phyloP scores from a whole-genome alignment of 1,284 basidiomycete species.

The Trametes versicolor region DNA sequence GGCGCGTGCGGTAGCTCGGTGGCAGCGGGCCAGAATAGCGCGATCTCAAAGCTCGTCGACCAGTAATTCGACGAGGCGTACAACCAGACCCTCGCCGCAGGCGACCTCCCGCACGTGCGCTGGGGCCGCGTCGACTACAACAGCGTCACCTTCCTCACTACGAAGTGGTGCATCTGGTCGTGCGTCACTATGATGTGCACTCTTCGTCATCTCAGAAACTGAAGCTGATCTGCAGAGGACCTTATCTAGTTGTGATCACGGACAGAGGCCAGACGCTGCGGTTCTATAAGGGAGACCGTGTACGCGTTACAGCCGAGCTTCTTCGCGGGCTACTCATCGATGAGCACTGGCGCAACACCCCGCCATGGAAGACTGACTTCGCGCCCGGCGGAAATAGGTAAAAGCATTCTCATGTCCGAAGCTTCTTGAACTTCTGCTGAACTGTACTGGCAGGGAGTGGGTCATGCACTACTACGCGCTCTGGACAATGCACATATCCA shows the following conservation, averaged over 20 bases:
- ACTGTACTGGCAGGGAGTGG: conserved; percentile 64
- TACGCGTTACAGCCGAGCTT: conserved; percentile 66
- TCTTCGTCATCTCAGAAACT: too few species aligned
- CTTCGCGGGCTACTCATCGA: conserved; percentile 70
- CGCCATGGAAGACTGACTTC: conserved; percentile 70
- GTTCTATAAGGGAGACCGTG: conserved; percentile 72
- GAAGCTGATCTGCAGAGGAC: conserved; percentile 58
- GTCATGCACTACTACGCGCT: conserved; percentile 69
- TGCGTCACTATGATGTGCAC: conserved; percentile 49
- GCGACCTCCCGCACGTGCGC: conserved; percentile 73
- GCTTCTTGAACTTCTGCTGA: too few species aligned
- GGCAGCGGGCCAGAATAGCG: conserved; percentile 63
- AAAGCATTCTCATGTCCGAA: conserved; percentile 38
- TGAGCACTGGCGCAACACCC: conserved; percentile 65
- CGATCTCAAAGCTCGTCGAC: conserved; percentile 75
- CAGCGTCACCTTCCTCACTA: conserved; percentile 80
- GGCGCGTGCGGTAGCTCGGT: conserved; percentile 61
- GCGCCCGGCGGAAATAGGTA: conserved; percentile 80
- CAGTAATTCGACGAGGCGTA: conserved; percentile 74
- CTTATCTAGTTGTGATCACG: conserved; percentile 71
- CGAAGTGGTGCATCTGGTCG: conserved; percentile 85
- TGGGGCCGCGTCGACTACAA: conserved; percentile 86
- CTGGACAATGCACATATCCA: conserved; percentile 60
- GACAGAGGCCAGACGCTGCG: conserved; percentile 77
- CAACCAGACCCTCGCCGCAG: conserved; percentile 66